phyloP scores from a whole-genome alignment of 2,329 filamentous ascomycete species.

The Stachybotrys echinatus region DNA sequence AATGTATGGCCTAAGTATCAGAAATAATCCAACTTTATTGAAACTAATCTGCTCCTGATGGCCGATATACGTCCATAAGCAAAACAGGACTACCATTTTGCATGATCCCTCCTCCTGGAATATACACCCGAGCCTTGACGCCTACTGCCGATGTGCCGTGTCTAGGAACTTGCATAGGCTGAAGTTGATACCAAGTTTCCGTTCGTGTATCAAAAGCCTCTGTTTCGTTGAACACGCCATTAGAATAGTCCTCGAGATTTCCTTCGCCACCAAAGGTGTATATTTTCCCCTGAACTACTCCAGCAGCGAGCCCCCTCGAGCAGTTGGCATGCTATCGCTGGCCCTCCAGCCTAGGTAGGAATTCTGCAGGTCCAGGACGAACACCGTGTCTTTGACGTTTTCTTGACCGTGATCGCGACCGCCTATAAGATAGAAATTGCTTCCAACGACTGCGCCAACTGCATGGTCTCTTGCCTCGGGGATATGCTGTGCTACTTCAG shows the following conservation, averaged over 20 bases:
- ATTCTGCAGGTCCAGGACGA: constrained; percentile 22
- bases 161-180: constrained; percentile 23
- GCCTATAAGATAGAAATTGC: constrained; percentile 29
- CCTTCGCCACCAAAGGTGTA: constrained; percentile 34
- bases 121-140: constrained; percentile 19
- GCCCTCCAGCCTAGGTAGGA: constrained; percentile 19
- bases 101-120: constrained; percentile 26
- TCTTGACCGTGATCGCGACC: constrained; percentile 22
- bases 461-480: constrained; percentile 31
- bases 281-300: constrained; percentile 17
- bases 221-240: constrained; percentile 21
- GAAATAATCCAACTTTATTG: too few relatives aligned
- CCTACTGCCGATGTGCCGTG: constrained; percentile 26
- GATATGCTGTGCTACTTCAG: constrained; percentile 14
- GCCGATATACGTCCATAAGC: constrained; percentile 7
- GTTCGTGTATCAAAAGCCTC: constrained; percentile 21
- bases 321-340: constrained; percentile 24
- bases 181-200: constrained; percentile 19
- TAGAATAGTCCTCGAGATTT: constrained; percentile 10
- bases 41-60: too few relatives aligned
- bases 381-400: constrained; percentile 28
- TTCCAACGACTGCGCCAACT: constrained; percentile 18
- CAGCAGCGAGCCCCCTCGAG: constrained; percentile 27
- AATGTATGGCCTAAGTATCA: too few relatives aligned
- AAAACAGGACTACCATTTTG: constrained; percentile 8